Evolutionary conservation across 2,329 filamentous ascomycete species (phyloP).

Genomic region (Arachnomyces sp.): DNA sequence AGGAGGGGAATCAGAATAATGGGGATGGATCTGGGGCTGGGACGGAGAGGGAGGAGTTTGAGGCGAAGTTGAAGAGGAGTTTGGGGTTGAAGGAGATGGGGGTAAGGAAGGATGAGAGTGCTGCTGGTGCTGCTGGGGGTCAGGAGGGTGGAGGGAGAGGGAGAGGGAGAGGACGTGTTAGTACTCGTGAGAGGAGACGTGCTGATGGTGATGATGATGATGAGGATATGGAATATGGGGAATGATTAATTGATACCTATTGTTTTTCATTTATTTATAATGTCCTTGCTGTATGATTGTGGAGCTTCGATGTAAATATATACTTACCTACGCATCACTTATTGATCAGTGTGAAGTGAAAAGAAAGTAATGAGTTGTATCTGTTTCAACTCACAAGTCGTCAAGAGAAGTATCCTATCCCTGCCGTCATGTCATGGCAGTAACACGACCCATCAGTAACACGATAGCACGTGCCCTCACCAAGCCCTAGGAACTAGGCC

Average conservation of each 20-base stretch:
- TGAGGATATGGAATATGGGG: background rate
- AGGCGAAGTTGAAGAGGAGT: constrained; percentile 54
- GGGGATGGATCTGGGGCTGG: constrained; percentile 11
- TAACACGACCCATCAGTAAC: no score
- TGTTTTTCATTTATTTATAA: no score
- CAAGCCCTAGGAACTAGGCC: no score
- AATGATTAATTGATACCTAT: background rate
- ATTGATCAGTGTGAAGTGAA: no score
- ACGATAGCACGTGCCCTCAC: no score
- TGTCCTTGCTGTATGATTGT: constrained; percentile 1
- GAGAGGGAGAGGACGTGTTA: background rate
- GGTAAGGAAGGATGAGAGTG: background rate
- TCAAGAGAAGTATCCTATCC: no score
- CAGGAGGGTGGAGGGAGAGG: constrained; percentile 1
- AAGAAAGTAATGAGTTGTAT: no score
- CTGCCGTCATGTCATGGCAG: no score
- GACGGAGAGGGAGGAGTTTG: constrained; percentile 40
- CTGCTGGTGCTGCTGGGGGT: constrained; percentile 1
- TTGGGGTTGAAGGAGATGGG: constrained; percentile 43
- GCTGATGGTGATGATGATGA: constrained; percentile 1
- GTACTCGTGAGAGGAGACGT: constrained; percentile 8
- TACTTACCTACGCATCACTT: no score
- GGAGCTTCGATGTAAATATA: background rate
- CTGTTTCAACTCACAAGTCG: no score
- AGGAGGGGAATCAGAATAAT: constrained; percentile 15